Base-by-base conservation (phyloP, 2,329 filamentous ascomycete genomes). In the Penicillium sp. region DNA sequence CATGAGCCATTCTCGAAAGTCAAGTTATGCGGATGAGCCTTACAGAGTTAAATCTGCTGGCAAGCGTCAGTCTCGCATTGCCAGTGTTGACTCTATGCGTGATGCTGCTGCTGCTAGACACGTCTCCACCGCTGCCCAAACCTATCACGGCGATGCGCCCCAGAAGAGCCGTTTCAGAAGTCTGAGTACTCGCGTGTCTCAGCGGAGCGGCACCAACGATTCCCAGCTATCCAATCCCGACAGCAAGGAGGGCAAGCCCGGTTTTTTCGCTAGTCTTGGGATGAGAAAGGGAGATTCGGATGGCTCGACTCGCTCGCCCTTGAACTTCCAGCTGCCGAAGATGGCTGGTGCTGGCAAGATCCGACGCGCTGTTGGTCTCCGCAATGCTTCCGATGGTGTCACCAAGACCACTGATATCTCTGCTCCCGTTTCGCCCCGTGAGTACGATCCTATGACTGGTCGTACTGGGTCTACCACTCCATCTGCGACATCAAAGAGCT, bases 381-480 rank as follows among this genome's bases (percentile, higher is more conserved):
- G 93, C 58, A 87, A 90, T 13, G 90, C 92, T 49, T 96, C 93
- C 4, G 93, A 96, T 67, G 79, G 81, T 18, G 78, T 83, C 16
- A 81, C 83, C 53, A 84, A 80, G 67, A 73, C 76, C n/a, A 57
- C 68, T 18, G 72, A 75, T 18, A 73, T 67, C 26, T 73, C 78
- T 12, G 73, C 70, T 13, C 67, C 72, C 18, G 65, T 70, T 2
- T 79, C 77, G 16, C 74, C 78, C 7, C 81, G 78, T 53, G 81
- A 84, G 49, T 78, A 76, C 5, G 76, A 79, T 8, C 78, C 79
- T 21, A 90, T 88, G 4, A 86, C 89, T 0, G 84, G 86, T 21
- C 81, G 87, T 51, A 93, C 90, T 4, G 90, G 88, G 5, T 95
- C 91, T 16, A 85, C 79, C 45, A 86, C 82, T 31, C 84, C 82